Base-by-base conservation (phyloP, 225 moss, liverwort and hornwort species). In the Sphagnum tenellum region DNA sequence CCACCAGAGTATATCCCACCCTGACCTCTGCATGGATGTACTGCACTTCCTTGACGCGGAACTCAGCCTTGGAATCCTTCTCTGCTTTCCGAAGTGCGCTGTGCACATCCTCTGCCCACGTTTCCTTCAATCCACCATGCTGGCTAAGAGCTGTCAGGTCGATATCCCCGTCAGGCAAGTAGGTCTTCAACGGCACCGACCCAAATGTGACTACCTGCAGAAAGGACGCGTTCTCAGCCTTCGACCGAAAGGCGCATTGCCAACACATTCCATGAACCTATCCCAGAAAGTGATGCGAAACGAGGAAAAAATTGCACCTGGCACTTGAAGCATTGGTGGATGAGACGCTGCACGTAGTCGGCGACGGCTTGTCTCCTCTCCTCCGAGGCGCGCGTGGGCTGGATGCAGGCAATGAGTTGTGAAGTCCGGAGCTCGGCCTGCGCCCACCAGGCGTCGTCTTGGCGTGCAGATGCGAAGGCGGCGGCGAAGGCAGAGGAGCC, bases 101-200 rank as follows among this genome's bases (percentile, higher is more conserved):
- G 70, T 64, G 47, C 47, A 75, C 68, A 46, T 75, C 73, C 4
- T 78, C 67, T 49, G 65, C 62, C 79, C 74, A 80, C 45, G 73
- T 70, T 49, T 71, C 73, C 69, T 75, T 76, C 70, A 70, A 52
- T 44, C 81, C 76, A 47, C 71, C 69, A 66, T 72, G 77, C 68
- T 66, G 60, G 69, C 86, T 79, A 10, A 95, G 64, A 59, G 77
- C 84, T 65, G 88, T 87, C 3, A 95, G 69, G 67, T 94, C 90
- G 64, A 88, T 88, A 74, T 94, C 90, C 50, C 93, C 90, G 75
- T 88, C 84, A 12, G 88, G 90, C 12, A 90, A 74, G 63, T 90
- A 90, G 0, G 88, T 86, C 57, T 82, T 86, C 51, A 94, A 77
- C 44, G 90, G 88, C 51, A 90, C 90, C 12, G 89, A 90, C 8